Conservation (phyloP, 331 rosid genomes). For the Malus hybrid region DNA sequence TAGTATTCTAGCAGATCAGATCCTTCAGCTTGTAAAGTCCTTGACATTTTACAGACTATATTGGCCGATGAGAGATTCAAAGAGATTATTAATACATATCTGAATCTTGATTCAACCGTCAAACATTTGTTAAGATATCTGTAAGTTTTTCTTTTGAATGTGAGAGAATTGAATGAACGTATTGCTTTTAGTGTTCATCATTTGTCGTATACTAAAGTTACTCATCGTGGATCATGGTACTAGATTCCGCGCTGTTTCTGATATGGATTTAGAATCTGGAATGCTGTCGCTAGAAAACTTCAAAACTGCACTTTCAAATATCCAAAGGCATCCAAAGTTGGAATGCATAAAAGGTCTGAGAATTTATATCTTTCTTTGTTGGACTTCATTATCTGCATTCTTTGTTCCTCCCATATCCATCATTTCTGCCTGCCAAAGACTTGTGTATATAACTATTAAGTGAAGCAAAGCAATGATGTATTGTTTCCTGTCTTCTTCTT, state of each 20-base stretch:
- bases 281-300: constrained; percentile 55
- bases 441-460: background rate
- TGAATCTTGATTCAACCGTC: constrained; percentile 50
- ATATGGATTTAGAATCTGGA: constrained; percentile 68
- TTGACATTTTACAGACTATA: constrained; percentile 67
- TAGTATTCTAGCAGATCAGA: background rate
- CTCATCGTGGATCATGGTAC: constrained; percentile 16
- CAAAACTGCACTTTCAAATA: constrained; percentile 53
- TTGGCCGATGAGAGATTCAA: constrained; percentile 56
- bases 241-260: constrained; percentile 74
- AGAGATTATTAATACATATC: constrained; percentile 36
- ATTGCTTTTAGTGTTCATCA: background rate
- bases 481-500: background rate
- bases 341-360: constrained; percentile 69
- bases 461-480: background rate
- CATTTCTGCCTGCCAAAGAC: background rate
- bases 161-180: background rate
- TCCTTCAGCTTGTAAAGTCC: constrained; percentile 26
- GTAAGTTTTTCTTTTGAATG: constrained; percentile 44
- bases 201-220: constrained; percentile 15
- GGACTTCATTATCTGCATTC: background rate
- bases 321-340: constrained; percentile 71
- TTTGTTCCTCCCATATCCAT: background rate
- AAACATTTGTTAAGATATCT: constrained; percentile 62
- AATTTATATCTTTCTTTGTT: background rate